A percentile compares a stretch with the other conserved stretches of the same genome.
phyloP scores from a whole-genome alignment of 2,329 filamentous ascomycete species.

The Aspergillus awamori region DNA sequence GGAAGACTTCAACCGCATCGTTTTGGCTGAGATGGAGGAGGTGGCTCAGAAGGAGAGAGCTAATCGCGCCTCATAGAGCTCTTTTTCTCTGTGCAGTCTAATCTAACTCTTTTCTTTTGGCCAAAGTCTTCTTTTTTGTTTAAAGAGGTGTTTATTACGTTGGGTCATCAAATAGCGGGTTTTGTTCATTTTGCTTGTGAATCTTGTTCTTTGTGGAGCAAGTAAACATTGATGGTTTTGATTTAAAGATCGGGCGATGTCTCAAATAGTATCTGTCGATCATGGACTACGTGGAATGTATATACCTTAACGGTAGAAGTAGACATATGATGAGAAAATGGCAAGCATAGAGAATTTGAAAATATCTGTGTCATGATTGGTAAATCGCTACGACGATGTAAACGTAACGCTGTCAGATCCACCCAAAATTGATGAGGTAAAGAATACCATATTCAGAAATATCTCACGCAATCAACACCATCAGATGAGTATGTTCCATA shows the following conservation, averaged over 20 bases:
- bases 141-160: background rate
- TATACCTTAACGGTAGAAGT: background rate
- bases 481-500: background rate
- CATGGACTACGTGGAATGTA: background rate
- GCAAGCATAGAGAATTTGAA: background rate
- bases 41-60: constrained; percentile 44
- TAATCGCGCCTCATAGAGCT: constrained; percentile 7
- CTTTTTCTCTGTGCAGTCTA: background rate
- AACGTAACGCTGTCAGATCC: too few relatives aligned
- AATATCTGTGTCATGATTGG: background rate
- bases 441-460: background rate
- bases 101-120: background rate
- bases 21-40: constrained; percentile 68
- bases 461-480: background rate
- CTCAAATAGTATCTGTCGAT: background rate
- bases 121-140: background rate
- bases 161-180: background rate
- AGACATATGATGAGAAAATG: background rate
- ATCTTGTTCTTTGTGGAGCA: background rate
- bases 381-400: background rate
- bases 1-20: constrained; percentile 69
- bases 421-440: too few relatives aligned
- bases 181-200: background rate
- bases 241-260: too few relatives aligned
- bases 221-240: background rate